A percentile compares a stretch with the other conserved stretches of the same genome.
Evolutionary conservation across 768 basidiomycete species (phyloP).

Genomic region (Kwoniella dendrophila): DNA sequence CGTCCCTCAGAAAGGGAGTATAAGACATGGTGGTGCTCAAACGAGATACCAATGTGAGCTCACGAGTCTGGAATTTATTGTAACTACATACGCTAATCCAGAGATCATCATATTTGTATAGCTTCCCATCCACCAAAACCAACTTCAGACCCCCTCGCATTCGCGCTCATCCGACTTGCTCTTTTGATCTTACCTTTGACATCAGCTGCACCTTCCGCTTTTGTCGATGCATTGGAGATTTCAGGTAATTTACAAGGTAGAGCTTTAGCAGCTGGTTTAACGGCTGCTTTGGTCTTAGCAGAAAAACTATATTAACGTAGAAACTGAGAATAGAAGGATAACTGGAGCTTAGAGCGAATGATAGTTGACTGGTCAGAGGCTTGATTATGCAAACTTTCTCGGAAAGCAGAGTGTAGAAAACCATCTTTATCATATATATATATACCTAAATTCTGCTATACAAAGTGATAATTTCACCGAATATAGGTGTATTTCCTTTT

Average conservation of each 20-base stretch:
- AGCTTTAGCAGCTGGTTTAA: constrained; percentile 44
- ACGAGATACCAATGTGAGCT: constrained; percentile 36
- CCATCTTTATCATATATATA: too few relatives aligned
- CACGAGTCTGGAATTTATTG: background rate
- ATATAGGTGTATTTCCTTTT: too few relatives aligned
- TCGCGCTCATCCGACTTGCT: constrained; percentile 48
- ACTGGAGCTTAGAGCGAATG: too few relatives aligned
- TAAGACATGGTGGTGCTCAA: constrained; percentile 21
- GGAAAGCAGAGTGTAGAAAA: too few relatives aligned
- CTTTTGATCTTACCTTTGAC: constrained; percentile 50
- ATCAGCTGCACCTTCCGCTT: constrained; percentile 45
- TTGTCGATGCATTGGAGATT: constrained; percentile 46
- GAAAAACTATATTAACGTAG: constrained; percentile 37
- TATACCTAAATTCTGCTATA: too few relatives aligned
- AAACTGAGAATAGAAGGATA: too few relatives aligned
- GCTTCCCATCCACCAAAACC: constrained; percentile 31
- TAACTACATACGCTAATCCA: too few relatives aligned
- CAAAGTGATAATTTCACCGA: too few relatives aligned
- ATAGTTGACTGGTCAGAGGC: too few relatives aligned
- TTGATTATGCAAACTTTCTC: too few relatives aligned
- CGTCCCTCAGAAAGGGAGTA: constrained; percentile 33
- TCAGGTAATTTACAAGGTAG: constrained; percentile 45
- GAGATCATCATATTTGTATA: background rate
- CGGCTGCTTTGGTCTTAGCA: constrained; percentile 41
- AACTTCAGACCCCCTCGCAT: constrained; percentile 44